Evolutionary conservation across 177 flowering plant genomes (phyloP), one percentile per base, ranked within the genome.

Genomic region (Vitis hybrid): DNA sequence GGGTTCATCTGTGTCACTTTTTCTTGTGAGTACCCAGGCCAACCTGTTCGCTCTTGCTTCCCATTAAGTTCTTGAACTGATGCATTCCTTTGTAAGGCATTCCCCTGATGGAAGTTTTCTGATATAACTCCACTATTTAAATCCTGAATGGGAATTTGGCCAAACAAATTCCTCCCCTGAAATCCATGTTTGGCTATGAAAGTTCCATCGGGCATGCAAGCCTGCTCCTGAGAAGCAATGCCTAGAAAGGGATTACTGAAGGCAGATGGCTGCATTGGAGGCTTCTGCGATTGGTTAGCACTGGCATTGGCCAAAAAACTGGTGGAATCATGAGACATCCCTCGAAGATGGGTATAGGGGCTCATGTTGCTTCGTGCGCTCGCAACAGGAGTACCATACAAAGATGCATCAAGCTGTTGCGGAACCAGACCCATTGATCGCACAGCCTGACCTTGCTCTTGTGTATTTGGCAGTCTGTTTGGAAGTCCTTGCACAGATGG

Each of bases 351-450:
- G 61, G 85, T 68, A 75, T 74, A 76, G 10, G 76, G 89, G 80
- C 72, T 80, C 52, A 65, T 59, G 79, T 51, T 66, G 65, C 83
- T 73, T 72, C 86, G 79, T 53, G 80, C 59, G 61, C 71, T 79
- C 21, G 81, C 74, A 67, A 78, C 69, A 56, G 88, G 89, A 72
- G 81, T 71, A 49, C 91, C 90, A 77, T 87, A 86, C 11, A 80
- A 65, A 69, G 89, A 81, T 8, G n/a, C 64, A 57, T 84, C 90
- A 69, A 67, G 67, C 69, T 83, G 89, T 66, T 78, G 90, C 70
- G 86, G 77, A 56, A 70, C 76, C 55, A 74, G 63, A 14, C 86
- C 82, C 62, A 70, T 58, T 5, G 74, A 68, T 55, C 65, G 73
- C 50, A 77, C 16, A 3, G 70, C 60, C 60, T 78, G 89, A 63